Evolutionary conservation across 495 filamentous ascomycete genomes (phyloP).

Genomic region (Lophium mytilinum): DNA sequence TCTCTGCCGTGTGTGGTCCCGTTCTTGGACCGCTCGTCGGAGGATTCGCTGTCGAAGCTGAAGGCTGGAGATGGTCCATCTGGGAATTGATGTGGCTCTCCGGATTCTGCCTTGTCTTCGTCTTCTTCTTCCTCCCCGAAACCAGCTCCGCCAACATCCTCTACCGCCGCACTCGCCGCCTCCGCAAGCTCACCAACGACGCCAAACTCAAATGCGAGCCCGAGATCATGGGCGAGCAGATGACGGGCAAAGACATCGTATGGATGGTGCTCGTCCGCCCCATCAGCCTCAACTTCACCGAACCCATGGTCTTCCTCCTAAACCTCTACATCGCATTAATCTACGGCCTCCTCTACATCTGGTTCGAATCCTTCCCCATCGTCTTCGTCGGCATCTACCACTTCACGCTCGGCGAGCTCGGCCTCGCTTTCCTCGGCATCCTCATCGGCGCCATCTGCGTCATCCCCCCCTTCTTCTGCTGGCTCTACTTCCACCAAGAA

Average conservation of each 20-base stretch:
- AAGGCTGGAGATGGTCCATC: slow-evolving; percentile 36
- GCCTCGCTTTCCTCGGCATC: slow-evolving; percentile 46
- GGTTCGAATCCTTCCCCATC: slow-evolving; percentile 51
- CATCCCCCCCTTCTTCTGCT: slow-evolving; percentile 42
- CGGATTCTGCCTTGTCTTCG: slow-evolving; percentile 33
- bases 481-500: slow-evolving; percentile 36
- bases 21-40: slow-evolving; percentile 40
- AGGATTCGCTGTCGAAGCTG: slow-evolving; percentile 33
- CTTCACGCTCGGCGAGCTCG: slow-evolving; percentile 41
- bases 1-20: slow-evolving; percentile 35
- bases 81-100: slow-evolving; percentile 36
- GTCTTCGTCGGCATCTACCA: slow-evolving; percentile 43
- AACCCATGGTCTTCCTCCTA: slow-evolving; percentile 45
- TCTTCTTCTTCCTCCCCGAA: slow-evolving; percentile 36
- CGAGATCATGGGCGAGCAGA: slow-evolving; percentile 29
- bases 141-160: slow-evolving; percentile 36
- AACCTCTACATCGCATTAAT: slow-evolving; percentile 48
- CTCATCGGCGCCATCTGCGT: slow-evolving; percentile 37
- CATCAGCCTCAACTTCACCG: slow-evolving; percentile 36
- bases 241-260: slow-evolving; percentile 32
- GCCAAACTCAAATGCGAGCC: slow-evolving; percentile 31
- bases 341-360: slow-evolving; percentile 49
- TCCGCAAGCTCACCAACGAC: slow-evolving; percentile 33
- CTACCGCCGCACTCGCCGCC: slow-evolving; percentile 30
- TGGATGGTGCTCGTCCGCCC: slow-evolving; percentile 35